Conservation (phyloP, 345 rosid species). For the Dimocarpus longan region DNA sequence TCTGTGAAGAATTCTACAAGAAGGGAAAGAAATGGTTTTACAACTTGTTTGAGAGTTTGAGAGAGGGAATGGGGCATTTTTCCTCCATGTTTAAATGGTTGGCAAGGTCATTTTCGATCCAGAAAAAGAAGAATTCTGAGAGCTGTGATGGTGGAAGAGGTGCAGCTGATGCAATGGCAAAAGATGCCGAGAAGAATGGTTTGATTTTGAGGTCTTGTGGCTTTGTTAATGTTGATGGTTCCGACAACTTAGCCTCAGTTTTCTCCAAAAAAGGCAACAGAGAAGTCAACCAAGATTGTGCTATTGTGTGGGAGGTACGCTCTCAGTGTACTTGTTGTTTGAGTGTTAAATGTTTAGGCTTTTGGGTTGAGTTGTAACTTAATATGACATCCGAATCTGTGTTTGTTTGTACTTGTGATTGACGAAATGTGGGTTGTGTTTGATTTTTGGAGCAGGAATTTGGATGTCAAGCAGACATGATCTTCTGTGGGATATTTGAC, state of each 20-base stretch:
- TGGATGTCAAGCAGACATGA: conserved; percentile 86
- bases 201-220: conserved; percentile 75
- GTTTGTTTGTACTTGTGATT: no score
- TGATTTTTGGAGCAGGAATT: conserved; percentile 54
- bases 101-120: conserved; percentile 53
- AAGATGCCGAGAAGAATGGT: conserved; percentile 79
- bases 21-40: conserved; percentile 14
- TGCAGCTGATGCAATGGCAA: conserved; percentile 68
- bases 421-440: conserved; percentile 8
- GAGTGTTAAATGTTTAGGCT: neutral
- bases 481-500: conserved; percentile 90
- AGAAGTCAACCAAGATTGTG: conserved; percentile 88
- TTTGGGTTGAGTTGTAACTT: neutral
- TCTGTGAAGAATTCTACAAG: conserved; percentile 19
- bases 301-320: conserved; percentile 92
- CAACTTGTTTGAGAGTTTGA: conserved; percentile 8
- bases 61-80: conserved; percentile 62
- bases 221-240: conserved; percentile 56
- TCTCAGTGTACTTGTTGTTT: neutral
- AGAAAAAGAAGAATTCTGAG: conserved; percentile 50
- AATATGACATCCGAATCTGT: neutral
- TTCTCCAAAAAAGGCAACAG: conserved; percentile 83
- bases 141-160: conserved; percentile 59
- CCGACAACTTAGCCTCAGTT: conserved; percentile 66
- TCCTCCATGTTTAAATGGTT: conserved; percentile 84